A percentile compares a stretch with the other conserved stretches of the same genome.
Conservation (phyloP, 2,329 filamentous ascomycete genomes). For the Penicillium sp. region DNA sequence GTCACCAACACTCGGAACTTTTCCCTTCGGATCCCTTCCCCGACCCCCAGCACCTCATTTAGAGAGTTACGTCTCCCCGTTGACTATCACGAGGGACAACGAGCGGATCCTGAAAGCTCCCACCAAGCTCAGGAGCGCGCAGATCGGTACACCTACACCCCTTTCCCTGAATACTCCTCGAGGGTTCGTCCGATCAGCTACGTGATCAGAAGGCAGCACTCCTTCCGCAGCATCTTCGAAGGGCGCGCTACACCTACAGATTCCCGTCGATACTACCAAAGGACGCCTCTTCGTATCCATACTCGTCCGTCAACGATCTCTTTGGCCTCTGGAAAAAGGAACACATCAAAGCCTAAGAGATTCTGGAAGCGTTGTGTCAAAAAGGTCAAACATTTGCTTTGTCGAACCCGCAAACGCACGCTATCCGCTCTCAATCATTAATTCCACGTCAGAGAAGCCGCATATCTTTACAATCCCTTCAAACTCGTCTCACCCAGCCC, state of each 20-base stretch:
- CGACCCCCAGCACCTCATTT: not conserved
- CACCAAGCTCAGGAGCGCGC: not conserved
- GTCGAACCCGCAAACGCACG: not conserved
- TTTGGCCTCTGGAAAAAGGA: not conserved
- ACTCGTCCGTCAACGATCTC: not conserved
- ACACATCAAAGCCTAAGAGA: not conserved
- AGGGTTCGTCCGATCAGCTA: not conserved
- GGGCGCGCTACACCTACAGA: not conserved
- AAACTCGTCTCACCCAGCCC: not conserved
- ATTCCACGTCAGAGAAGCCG: not conserved
- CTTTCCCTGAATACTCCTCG: not conserved
- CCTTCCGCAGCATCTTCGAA: not conserved
- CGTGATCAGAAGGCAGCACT: not conserved
- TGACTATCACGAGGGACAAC: not conserved
- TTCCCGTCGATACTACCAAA: not conserved
- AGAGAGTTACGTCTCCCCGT: not conserved
- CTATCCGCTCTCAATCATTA: not conserved
- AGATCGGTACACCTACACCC: not conserved
- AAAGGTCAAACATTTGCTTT: not conserved
- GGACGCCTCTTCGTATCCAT: not conserved
- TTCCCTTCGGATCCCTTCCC: not conserved
- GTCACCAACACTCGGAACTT: not conserved
- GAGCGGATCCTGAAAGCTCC: not conserved
- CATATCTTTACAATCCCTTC: not conserved
- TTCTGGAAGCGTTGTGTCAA: not conserved